Evolutionary conservation across 441 rosid genomes (phyloP), one percentile per base, ranked within the genome.

Genomic region (Syzygium malaccense): DNA sequence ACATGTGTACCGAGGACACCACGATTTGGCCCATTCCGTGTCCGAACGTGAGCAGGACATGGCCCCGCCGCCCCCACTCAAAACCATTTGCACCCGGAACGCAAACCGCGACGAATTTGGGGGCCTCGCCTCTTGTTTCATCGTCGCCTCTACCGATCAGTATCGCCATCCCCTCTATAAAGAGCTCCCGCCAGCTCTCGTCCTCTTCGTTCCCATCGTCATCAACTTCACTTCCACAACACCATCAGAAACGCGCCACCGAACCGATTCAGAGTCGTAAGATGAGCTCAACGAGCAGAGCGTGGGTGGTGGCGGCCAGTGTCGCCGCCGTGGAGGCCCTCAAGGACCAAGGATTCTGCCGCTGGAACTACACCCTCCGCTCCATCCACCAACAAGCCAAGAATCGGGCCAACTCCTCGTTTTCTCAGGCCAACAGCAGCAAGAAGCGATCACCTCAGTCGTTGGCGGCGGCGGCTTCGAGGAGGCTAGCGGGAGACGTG

Each of bases 331-430:
- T 93, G 55, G 95, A 91, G 88, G 95, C 93, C 10, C 37, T 92
- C n/a, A 93, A 94, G 83, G 93, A 94, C 54, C 94, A 93, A 86
- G 94, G 93, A 2, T 86, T 93, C 55, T 92, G 92, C 88, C 88
- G 95, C 87, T 92, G 94, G 93, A 93, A 91, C 71, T 89, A 89
- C 86, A 49, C 90, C 26, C 15, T 91, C 26, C 91, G 92, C 60
- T 88, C 93, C 2, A 30, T 91, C 9, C 89, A 91, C 68, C 91
- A 92, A 88, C 91, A 83, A 28, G 91, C 91, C 86, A 91, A 89
- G 89, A 90, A 49, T 66, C 87, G 89, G 85, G 86, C 93, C 41
- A 18, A 87, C 54, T 88, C 92, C 4, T 23, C 92, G 2, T 17
- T 85, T 1, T 86, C 88, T 83, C 92, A 88, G 88, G 89, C 89